Conservation (phyloP, 139 green algal species). For the Parachlorella kessleri region DNA sequence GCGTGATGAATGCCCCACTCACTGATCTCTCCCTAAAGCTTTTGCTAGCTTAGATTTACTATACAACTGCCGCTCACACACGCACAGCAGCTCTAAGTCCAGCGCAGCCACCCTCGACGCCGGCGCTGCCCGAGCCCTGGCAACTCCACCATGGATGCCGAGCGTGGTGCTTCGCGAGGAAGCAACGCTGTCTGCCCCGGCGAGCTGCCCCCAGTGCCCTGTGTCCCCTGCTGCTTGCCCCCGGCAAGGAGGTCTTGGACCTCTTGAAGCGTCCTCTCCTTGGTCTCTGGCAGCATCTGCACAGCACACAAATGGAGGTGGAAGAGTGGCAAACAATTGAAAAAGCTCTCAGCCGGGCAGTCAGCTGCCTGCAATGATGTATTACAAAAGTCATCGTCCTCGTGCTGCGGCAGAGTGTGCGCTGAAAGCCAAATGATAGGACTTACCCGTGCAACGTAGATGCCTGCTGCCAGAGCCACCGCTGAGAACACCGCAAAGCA, state of each 20-base stretch:
- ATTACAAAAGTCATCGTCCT: not conserved
- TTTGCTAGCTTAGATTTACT: too few species aligned
- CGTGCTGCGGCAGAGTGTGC: conserved; percentile 12
- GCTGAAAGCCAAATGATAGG: too few species aligned
- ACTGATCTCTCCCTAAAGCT: too few species aligned
- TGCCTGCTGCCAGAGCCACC: conserved; percentile 28
- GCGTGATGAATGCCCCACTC: too few species aligned
- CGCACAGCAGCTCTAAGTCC: too few species aligned
- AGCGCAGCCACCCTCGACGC: too few species aligned
- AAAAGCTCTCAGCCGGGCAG: conserved; percentile 25
- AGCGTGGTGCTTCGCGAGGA: too few species aligned
- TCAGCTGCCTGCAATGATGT: not conserved
- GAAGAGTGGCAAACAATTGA: too few species aligned
- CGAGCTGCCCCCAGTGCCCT: not conserved
- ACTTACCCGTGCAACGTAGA: conserved; percentile 54
- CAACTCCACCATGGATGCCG: too few species aligned
- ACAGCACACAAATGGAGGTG: conserved; percentile 66
- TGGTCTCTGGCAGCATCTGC: conserved; percentile 72
- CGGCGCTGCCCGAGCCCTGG: too few species aligned
- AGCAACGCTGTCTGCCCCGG: too few species aligned
- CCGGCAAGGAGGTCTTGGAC: conserved; percentile 56
- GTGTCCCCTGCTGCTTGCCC: not conserved
- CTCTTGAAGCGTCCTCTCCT: conserved; percentile 62
- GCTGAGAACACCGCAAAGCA: conserved; percentile 64
- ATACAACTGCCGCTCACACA: too few species aligned